Evolutionary conservation across 805 yeast species (phyloP).

Genomic region (Zygoascus tannicola): DNA sequence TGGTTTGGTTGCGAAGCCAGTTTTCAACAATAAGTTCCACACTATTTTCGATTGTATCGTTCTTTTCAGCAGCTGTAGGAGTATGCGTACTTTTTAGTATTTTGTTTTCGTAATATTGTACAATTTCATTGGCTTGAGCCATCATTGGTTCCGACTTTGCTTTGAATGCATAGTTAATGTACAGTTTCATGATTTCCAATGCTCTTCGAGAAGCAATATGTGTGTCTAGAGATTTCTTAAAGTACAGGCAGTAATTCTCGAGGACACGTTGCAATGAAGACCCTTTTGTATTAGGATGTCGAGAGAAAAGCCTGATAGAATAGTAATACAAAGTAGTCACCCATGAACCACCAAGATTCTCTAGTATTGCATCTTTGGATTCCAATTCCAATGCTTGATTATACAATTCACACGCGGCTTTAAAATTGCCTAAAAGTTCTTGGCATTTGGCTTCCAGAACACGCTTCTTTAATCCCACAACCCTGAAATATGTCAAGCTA

Average conservation of each 20-base stretch:
- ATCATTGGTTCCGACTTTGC: neutral
- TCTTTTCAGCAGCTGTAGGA: conserved; percentile 19
- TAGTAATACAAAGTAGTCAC: neutral
- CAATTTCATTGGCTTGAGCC: neutral
- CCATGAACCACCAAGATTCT: too few species aligned
- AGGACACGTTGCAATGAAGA: neutral
- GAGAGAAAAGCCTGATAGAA: neutral
- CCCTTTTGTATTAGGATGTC: neutral
- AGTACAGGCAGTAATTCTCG: neutral
- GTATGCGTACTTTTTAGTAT: conserved; percentile 11
- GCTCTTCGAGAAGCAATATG: neutral
- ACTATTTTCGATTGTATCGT: conserved; percentile 17
- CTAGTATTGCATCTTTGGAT: neutral
- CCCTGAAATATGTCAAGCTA: too few species aligned
- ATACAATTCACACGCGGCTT: neutral
- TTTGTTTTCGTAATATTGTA: conserved; percentile 11
- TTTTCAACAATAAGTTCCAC: conserved; percentile 14
- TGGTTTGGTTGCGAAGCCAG: conserved; percentile 14
- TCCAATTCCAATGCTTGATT: neutral
- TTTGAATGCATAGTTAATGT: neutral
- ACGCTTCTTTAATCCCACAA: neutral
- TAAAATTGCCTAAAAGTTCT: neutral
- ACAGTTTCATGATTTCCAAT: conserved; percentile 1
- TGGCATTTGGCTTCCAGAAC: neutral
- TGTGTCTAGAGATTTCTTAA: neutral